Conservation (phyloP, 2,329 filamentous ascomycete genomes). For the Cladosporium sp. region DNA sequence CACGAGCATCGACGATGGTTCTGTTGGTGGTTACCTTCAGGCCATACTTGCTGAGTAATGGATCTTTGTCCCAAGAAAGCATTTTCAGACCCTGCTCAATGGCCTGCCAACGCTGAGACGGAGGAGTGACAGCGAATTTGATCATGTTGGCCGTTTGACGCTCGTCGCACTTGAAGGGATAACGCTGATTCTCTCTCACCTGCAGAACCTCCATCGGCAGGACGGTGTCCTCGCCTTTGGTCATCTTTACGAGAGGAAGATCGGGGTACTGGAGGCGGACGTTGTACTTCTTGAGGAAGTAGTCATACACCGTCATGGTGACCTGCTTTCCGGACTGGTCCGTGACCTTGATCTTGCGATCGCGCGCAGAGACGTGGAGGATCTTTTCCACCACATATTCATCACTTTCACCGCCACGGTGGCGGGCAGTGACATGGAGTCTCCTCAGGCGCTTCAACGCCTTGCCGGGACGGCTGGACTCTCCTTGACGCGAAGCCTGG, state of each 20-base stretch:
- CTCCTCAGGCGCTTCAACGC: constrained; percentile 41
- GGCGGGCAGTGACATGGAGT: constrained; percentile 38
- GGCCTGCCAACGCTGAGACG: constrained; percentile 60
- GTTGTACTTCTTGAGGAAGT: constrained; percentile 52
- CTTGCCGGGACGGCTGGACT: constrained; percentile 19
- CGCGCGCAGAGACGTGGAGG: constrained; percentile 37
- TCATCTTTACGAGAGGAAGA: constrained; percentile 57
- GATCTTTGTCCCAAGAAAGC: constrained; percentile 65
- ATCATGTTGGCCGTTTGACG: constrained; percentile 80
- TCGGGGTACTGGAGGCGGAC: constrained; percentile 41
- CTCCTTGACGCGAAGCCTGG: constrained; percentile 16
- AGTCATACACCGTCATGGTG: constrained; percentile 54
- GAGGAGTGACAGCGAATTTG: constrained; percentile 81
- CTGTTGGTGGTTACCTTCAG: constrained; percentile 64
- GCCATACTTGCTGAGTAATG: constrained; percentile 67
- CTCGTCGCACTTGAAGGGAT: constrained; percentile 55
- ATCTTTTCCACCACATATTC: constrained; percentile 52
- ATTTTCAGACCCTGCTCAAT: constrained; percentile 66
- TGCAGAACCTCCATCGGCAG: constrained; percentile 55
- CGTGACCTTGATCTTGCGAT: constrained; percentile 41
- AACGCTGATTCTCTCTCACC: constrained; percentile 54
- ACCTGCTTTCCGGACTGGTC: constrained; percentile 33
- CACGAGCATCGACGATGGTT: constrained; percentile 59
- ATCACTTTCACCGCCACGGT: constrained; percentile 35
- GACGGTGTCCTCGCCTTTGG: constrained; percentile 44